Evolutionary conservation across 2,329 filamentous ascomycete genomes (phyloP), one percentile per base, ranked within the genome.

Genomic region (Arthrobotrys pseudoclavata): DNA sequence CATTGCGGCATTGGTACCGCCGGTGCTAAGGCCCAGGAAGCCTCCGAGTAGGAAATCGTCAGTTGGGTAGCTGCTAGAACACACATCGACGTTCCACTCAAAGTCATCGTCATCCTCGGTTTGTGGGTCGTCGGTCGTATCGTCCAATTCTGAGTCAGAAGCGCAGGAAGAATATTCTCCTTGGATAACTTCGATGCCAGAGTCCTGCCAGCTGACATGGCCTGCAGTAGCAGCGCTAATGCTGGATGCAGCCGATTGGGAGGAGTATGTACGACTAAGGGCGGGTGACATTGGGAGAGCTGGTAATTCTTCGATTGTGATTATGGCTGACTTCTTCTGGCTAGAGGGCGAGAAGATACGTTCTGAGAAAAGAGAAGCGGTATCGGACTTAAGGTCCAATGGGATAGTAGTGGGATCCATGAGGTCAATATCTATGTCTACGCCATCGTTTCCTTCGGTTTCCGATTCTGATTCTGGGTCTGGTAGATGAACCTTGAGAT

Each of bases 61-160:
- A 2, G 75, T 74, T 12, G 69, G 75, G 22, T 79, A 79, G 48
- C 69, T 72, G 55, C 69, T 72, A 40, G 75, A 79, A 53, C 75
- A 79, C 24, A 79, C 69, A 18, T 79, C 75, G 15, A 79, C 69
- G 48, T 74, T 79, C 75, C 75, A 79, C 18, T 79, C 75, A 48
- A 79, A 79, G 20, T 69, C 64, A 31, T 79, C 75, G 22, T 79
- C 75, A 48, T 79, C 75, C 31, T 79, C 75, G 37, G 75, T 79
- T 34, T 74, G 75, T 45, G 69, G 69, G 34, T 79, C 75, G 40
- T 72, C 69, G n/a, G 74, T 77, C 9, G 69, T 79, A 45, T 62
- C 57, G 37, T 72, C 75, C 26, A 74, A 52, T 52, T 79, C 75
- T 18, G 75, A 74, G 6, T 53, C 45, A 29, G 75, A 79, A 10